phyloP scores from a whole-genome alignment of 2,329 filamentous ascomycete genomes.

The Zymoseptoria crescenta region DNA sequence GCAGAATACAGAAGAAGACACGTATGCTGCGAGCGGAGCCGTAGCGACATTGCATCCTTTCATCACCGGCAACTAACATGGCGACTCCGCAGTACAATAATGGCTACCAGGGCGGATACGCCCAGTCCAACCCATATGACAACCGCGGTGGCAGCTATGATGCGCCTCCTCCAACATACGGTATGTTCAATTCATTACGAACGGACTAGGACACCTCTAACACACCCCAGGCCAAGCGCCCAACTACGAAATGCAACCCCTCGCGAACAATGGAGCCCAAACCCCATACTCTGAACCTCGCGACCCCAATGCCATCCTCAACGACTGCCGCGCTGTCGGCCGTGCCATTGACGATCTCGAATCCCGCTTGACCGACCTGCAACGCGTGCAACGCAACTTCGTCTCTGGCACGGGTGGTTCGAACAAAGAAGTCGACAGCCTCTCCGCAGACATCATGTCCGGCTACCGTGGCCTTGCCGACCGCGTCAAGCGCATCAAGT shows the following conservation, averaged over 20 bases:
- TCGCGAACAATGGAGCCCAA: constrained; percentile 31
- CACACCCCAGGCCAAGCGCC: constrained; percentile 11
- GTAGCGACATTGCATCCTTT: constrained; percentile 1
- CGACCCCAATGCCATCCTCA: constrained; percentile 70
- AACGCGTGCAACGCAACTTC: constrained; percentile 63
- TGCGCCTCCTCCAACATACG: constrained; percentile 24
- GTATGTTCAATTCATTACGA: neutral
- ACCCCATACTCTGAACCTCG: constrained; percentile 21
- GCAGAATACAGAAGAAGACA: constrained; percentile 2
- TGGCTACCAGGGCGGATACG: constrained; percentile 42
- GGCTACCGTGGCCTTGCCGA: constrained; percentile 72
- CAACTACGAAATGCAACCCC: constrained; percentile 64
- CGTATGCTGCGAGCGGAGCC: neutral
- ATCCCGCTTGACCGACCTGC: constrained; percentile 62
- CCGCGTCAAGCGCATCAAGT: constrained; percentile 75
- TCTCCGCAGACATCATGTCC: constrained; percentile 73
- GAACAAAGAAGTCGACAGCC: constrained; percentile 58
- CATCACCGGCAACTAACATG: constrained; percentile 10
- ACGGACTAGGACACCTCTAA: neutral
- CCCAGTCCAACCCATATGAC: constrained; percentile 50
- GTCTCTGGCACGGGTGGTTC: constrained; percentile 59
- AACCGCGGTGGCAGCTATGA: constrained; percentile 27
- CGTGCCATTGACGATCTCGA: constrained; percentile 68
- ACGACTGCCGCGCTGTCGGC: constrained; percentile 77
- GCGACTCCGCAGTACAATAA: constrained; percentile 22